Conservation (phyloP, 2,329 filamentous ascomycete genomes). For the Aspergillus pseudoglaucus region DNA sequence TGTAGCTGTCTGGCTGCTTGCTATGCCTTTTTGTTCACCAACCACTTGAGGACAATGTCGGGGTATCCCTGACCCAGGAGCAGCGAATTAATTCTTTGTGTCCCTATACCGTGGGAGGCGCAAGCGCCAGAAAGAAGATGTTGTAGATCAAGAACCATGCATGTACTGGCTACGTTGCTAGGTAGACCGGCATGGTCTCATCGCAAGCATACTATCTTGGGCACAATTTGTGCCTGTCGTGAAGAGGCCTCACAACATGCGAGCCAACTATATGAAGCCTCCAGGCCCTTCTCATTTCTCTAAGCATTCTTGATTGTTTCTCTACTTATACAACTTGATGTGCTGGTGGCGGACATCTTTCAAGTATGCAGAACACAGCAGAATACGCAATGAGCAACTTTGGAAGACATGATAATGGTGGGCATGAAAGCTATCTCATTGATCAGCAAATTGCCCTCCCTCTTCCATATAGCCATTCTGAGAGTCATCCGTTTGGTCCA, state of each 20-base stretch:
- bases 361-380: neutral
- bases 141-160: neutral
- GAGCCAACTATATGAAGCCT: neutral
- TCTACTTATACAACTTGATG: neutral
- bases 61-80: neutral
- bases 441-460: conserved; percentile 28
- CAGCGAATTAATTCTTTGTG: neutral
- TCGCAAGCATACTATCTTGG: conserved; percentile 1
- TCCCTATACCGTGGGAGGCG: neutral
- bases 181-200: neutral
- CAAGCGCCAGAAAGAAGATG: neutral
- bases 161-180: neutral
- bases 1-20: neutral
- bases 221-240: conserved; percentile 4
- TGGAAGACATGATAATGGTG: conserved; percentile 32
- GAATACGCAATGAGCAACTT: conserved; percentile 31
- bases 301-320: neutral
- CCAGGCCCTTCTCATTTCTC: neutral
- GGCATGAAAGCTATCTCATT: conserved; percentile 28
- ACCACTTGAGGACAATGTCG: neutral
- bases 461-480: conserved; percentile 24
- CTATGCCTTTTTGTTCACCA: neutral
- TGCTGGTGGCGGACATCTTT: neutral
- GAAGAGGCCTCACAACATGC: neutral
- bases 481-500: conserved; percentile 24